Base-by-base conservation (phyloP, 306 rosid genomes). In the Vachellia collinsii region DNA sequence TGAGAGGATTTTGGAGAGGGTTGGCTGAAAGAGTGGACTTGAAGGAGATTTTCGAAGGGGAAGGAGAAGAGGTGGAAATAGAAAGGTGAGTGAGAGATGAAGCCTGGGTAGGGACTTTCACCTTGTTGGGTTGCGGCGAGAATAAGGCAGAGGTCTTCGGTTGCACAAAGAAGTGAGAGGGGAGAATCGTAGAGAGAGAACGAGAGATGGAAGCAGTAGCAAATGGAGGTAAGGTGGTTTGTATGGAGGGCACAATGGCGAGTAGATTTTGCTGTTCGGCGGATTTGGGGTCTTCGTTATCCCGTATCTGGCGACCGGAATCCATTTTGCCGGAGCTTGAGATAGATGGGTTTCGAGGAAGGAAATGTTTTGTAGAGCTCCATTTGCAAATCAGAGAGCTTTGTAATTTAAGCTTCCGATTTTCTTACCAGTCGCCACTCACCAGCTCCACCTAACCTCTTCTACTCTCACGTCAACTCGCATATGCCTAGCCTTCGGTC, bases 41-140 rank as follows among this genome's bases (percentile, higher is more conserved):
- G 83, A 91, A 87, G 1, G 94, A 88, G 56, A 84, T 81, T 81
- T 85, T 93, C 7, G 93, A 72, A 23, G 85, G 91, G 25, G 85
- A 56, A 37, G 88, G 93, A 17, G 86, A 12, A 1, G 86, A 9
- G 22, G 89, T 64, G 20, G 97, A 86, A 67, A 96, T 90, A 63
- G 97, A 92, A 22, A 95, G 94, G 50, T 85, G 88, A 3, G 93
- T 43, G 37, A 93, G 90, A 29, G 98, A 92, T 41, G 92, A 92
- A 41, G 92, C 99, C 36, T 96, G 98, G 3, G 93, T 92, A 11
- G 99, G 99, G 37, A 93, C 72, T n/a, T 85, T 89, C 67, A 88
- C 82, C 78, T 74, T 89, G 43, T 37, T 36, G 44, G 98, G 84
- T 5, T 43, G 92, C 25, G 85, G 85, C 34, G 92, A 77, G 58